These are phyloP conservation scores for Lasiosphaeriaceae sp. DNA, from an alignment of 495 filamentous ascomycete genomes.

Conservation along the genomic window DNA sequence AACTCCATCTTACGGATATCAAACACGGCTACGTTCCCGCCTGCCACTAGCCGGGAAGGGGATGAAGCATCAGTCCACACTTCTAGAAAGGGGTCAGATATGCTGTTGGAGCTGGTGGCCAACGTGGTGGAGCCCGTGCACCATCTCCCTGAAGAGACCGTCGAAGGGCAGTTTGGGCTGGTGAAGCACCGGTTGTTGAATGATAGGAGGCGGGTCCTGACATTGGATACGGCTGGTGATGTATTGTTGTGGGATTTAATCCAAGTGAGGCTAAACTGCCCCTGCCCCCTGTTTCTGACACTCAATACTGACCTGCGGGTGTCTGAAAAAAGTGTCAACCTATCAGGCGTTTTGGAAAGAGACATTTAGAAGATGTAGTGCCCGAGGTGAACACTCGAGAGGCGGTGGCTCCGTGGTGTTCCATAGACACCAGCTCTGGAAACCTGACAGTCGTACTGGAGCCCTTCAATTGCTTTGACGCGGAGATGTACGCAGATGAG, in stretches of 20 bases:
- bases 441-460: slow-evolving; percentile 86
- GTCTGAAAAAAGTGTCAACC: slow-evolving; percentile 64
- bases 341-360: slow-evolving; percentile 83
- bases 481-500: slow-evolving; percentile 95
- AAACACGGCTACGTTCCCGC: slow-evolving; percentile 73
- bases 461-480: slow-evolving; percentile 95
- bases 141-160: slow-evolving; percentile 74
- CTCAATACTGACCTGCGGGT: not conserved
- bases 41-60: slow-evolving; percentile 32
- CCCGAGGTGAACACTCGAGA: slow-evolving; percentile 83
- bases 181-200: slow-evolving; percentile 92
- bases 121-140: slow-evolving; percentile 62
- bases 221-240: slow-evolving; percentile 90
- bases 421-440: slow-evolving; percentile 88
- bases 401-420: slow-evolving; percentile 91
- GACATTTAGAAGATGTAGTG: slow-evolving; percentile 87
- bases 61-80: slow-evolving; percentile 42
- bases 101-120: slow-evolving; percentile 55
- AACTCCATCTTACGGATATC: slow-evolving; percentile 75
- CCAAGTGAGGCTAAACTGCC: slow-evolving; percentile 45
- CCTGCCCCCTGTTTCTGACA: slow-evolving; percentile 14
- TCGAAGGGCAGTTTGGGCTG: slow-evolving; percentile 91
- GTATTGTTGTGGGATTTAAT: slow-evolving; percentile 96
- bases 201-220: slow-evolving; percentile 83
- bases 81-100: slow-evolving; percentile 58